A percentile compares a stretch with the other conserved stretches of the same genome.
phyloP scores from a whole-genome alignment of 441 rosid genomes.

The Bocquillonia castaneifolia region DNA sequence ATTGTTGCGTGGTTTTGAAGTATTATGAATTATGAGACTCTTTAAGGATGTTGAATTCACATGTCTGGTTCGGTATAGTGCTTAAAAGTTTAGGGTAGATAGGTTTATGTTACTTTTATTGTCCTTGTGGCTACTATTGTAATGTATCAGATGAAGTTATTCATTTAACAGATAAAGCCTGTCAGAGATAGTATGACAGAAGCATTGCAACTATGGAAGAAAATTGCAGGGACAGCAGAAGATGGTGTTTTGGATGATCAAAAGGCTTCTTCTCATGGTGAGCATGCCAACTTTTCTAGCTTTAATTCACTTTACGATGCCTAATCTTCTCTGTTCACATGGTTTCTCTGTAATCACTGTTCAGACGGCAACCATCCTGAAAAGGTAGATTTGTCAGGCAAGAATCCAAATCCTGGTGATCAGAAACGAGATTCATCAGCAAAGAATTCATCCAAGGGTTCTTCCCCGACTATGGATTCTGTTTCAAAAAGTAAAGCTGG shows the following conservation, averaged over 20 bases:
- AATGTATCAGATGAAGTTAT: conserved; percentile 7
- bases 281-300: conserved; percentile 15
- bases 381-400: conserved; percentile 36
- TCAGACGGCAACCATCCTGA: conserved; percentile 36
- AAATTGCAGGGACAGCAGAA: conserved; percentile 67
- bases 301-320: conserved; percentile 3
- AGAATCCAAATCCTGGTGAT: conserved; percentile 40
- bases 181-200: conserved; percentile 93
- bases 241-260: conserved; percentile 60
- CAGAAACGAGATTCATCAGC: conserved; percentile 36
- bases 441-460: conserved; percentile 46
- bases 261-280: conserved; percentile 57
- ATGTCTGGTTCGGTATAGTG: neutral
- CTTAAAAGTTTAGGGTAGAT: neutral
- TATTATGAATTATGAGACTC: neutral
- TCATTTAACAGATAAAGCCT: conserved; percentile 73
- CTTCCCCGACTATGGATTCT: conserved; percentile 43
- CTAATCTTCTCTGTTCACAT: neutral
- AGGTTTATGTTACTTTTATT: neutral
- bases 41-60: neutral
- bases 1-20: neutral
- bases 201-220: conserved; percentile 90
- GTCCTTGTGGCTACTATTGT: conserved; percentile 4
- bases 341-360: conserved; percentile 20
- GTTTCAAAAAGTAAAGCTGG: conserved; percentile 53